phyloP scores from a whole-genome alignment of 73 alveolate genomes.

The Tetrahymena malaccensis region DNA sequence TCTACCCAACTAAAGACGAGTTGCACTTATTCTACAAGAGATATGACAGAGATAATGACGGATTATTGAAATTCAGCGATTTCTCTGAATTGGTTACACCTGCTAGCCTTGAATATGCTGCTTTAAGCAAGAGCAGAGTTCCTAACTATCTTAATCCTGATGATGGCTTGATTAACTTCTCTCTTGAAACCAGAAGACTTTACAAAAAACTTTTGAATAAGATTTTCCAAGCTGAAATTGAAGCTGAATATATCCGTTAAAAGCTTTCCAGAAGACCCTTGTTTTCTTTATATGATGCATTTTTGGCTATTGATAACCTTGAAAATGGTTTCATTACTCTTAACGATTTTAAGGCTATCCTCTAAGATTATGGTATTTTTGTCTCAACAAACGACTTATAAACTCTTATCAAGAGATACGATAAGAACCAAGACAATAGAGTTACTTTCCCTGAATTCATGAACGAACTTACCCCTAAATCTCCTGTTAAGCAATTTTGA shows the following conservation, averaged over 20 bases:
- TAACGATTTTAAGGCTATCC: constrained; percentile 13
- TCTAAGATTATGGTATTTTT: constrained; percentile 17
- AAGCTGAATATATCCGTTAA: constrained; percentile 21
- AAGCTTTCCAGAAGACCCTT: constrained; percentile 23
- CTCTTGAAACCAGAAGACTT: constrained; percentile 7
- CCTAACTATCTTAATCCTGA: background rate
- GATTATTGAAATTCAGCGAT: constrained; percentile 26
- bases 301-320: constrained; percentile 17
- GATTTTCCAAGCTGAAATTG: constrained; percentile 11
- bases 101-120: constrained; percentile 4
- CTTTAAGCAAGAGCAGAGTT: constrained; percentile 1
- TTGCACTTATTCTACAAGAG: constrained; percentile 27
- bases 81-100: constrained; percentile 48
- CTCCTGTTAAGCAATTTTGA: constrained; percentile 20
- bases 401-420: constrained; percentile 25
- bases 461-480: constrained; percentile 42
- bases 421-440: constrained; percentile 35
- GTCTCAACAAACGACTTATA: constrained; percentile 24
- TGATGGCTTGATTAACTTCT: constrained; percentile 20
- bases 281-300: constrained; percentile 30
- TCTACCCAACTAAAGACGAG: constrained; percentile 44
- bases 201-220: constrained; percentile 5
- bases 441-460: constrained; percentile 41
- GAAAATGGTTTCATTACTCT: constrained; percentile 38
- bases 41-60: constrained; percentile 24